Evolutionary conservation across 1,139 yeast species (phyloP).

Genomic region (Suzukiozyma palmioleophila): DNA sequence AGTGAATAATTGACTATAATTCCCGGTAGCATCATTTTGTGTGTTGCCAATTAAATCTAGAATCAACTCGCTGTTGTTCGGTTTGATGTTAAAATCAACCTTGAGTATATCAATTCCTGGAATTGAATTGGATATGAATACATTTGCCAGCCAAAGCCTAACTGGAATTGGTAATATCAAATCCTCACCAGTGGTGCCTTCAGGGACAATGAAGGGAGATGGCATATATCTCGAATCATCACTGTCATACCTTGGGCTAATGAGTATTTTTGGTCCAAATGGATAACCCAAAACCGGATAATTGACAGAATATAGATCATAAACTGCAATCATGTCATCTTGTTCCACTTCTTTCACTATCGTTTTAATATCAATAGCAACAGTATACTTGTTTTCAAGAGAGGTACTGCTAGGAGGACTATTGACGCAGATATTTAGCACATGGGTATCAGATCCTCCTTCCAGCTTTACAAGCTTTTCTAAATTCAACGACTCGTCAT

Average conservation of each 20-base stretch:
- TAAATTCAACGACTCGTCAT: conserved; percentile 35
- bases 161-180: conserved; percentile 39
- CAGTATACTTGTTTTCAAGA: conserved; percentile 6
- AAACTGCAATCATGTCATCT: conserved; percentile 7
- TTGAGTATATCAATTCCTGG: conserved; percentile 18
- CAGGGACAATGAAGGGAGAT: conserved; percentile 33
- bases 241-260: conserved; percentile 34
- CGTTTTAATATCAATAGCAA: conserved; percentile 22
- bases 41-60: conserved; percentile 17
- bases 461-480: conserved; percentile 11
- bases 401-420: conserved; percentile 10
- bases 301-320: conserved; percentile 8
- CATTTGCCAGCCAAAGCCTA: conserved; percentile 43
- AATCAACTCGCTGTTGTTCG: conserved; percentile 28
- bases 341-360: conserved; percentile 18
- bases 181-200: conserved; percentile 9
- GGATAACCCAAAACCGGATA: conserved; percentile 34
- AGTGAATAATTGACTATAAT: conserved; percentile 23
- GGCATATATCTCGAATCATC: conserved; percentile 32
- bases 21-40: conserved; percentile 3
- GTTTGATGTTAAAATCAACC: conserved; percentile 19
- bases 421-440: conserved; percentile 26
- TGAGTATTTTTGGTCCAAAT: conserved; percentile 27
- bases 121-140: conserved; percentile 12
- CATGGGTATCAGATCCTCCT: conserved; percentile 10